Percentiles rank a stretch among this genome's conserved stretches.
Conservation (phyloP, 306 rosid species). For the Sicyos baderoa region DNA sequence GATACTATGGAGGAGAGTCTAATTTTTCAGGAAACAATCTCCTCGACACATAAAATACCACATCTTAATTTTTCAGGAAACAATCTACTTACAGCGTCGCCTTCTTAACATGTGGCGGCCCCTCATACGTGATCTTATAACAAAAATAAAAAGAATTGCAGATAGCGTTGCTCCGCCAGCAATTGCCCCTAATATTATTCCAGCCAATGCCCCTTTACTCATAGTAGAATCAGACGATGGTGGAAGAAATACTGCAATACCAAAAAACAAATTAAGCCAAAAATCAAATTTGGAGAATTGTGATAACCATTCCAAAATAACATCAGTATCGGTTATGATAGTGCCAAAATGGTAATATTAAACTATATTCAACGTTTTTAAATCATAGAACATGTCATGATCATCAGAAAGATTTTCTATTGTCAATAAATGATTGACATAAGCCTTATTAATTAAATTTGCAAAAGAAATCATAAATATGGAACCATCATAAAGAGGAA, state of each 20-base stretch:
- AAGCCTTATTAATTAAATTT: not conserved
- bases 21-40: conserved; percentile 6
- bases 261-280: conserved; percentile 21
- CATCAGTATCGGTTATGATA: not conserved
- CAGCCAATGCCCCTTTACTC: conserved; percentile 60
- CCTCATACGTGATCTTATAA: conserved; percentile 37
- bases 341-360: not conserved
- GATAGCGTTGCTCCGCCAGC: conserved; percentile 59
- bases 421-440: not conserved
- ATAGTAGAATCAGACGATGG: conserved; percentile 34
- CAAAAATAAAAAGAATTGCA: conserved; percentile 51
- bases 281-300: conserved; percentile 17
- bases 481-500: not conserved
- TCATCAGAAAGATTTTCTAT: conserved; percentile 6
- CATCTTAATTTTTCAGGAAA: not conserved
- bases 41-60: conserved; percentile 9
- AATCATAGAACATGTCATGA: not conserved
- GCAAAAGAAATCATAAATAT: not conserved
- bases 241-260: conserved; percentile 33
- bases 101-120: conserved; percentile 35
- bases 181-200: conserved; percentile 61
- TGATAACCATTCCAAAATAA: not conserved
- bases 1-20: not conserved
- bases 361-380: not conserved
- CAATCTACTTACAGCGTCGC: conserved; percentile 56